Evolutionary conservation across 768 basidiomycete species (phyloP).

Genomic region (Floccularia luteovirens): DNA sequence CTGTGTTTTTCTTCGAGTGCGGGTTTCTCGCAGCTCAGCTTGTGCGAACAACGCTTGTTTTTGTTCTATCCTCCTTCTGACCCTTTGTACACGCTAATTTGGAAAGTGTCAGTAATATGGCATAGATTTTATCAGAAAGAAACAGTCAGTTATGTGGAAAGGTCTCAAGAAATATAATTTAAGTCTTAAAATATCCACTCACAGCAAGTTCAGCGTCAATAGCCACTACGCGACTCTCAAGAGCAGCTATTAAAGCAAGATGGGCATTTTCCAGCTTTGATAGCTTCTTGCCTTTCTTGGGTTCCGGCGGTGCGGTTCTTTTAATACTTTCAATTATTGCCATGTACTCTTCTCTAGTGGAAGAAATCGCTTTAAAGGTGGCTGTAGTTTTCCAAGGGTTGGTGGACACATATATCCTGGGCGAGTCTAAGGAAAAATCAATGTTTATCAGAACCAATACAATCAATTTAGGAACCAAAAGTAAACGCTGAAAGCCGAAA

Average conservation of each 20-base stretch:
- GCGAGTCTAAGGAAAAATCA: conserved; percentile 55
- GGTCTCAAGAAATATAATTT: neutral
- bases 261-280: conserved; percentile 56
- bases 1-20: conserved; percentile 65
- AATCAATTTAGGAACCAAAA: conserved; percentile 11
- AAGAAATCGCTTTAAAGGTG: conserved; percentile 64
- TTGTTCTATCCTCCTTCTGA: conserved; percentile 64
- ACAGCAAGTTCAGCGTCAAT: conserved; percentile 71
- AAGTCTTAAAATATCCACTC: conserved; percentile 24
- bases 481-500: conserved; percentile 27
- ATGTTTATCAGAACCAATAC: conserved; percentile 15
- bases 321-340: conserved; percentile 56
- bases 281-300: conserved; percentile 39
- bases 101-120: conserved; percentile 5
- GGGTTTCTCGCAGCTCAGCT: conserved; percentile 71
- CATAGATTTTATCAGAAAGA: neutral
- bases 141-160: neutral
- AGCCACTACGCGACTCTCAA: conserved; percentile 57
- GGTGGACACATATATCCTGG: conserved; percentile 74
- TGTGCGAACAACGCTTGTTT: conserved; percentile 58
- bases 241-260: conserved; percentile 45
- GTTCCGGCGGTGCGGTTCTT: conserved; percentile 32
- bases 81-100: conserved; percentile 62
- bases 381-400: conserved; percentile 89
- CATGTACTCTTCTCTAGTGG: conserved; percentile 70